Percentiles rank a stretch among this genome's conserved stretches.
phyloP scores from a whole-genome alignment of 371 early-diverging fungal genomes.

The Rhizopus delemar region DNA sequence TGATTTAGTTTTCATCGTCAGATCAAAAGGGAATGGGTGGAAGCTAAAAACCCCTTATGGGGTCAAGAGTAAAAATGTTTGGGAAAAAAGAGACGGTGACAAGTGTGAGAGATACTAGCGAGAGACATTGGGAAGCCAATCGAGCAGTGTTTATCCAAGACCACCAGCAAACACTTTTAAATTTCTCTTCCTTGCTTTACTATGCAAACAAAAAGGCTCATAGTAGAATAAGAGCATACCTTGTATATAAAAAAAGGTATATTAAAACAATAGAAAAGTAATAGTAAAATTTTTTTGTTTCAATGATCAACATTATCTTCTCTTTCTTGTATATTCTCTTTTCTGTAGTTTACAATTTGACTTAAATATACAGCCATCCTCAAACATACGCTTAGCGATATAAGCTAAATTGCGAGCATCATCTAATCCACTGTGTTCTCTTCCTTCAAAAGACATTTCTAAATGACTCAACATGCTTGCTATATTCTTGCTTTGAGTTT shows the following conservation, averaged over 20 bases:
- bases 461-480: conserved; percentile 62
- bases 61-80: too few relatives aligned
- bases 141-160: too few relatives aligned
- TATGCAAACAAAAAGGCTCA: background rate
- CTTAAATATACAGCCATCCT: conserved; percentile 53
- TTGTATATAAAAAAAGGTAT: too few relatives aligned
- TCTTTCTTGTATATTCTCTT: background rate
- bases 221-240: too few relatives aligned
- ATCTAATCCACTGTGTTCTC: conserved; percentile 80
- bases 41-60: too few relatives aligned
- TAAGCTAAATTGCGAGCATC: conserved; percentile 71
- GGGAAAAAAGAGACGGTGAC: too few relatives aligned
- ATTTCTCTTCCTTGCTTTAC: too few relatives aligned
- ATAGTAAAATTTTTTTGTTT: background rate
- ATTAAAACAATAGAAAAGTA: background rate
- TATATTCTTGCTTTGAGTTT: conserved; percentile 51
- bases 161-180: too few relatives aligned
- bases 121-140: too few relatives aligned
- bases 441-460: conserved; percentile 66
- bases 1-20: too few relatives aligned
- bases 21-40: too few relatives aligned
- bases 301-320: background rate
- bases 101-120: too few relatives aligned
- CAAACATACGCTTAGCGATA: conserved; percentile 51
- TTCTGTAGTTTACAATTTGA: conserved; percentile 34